These are phyloP conservation scores for Candida freyschussii DNA, from an alignment of 1,139 yeast genomes.

Conservation along the genomic window DNA sequence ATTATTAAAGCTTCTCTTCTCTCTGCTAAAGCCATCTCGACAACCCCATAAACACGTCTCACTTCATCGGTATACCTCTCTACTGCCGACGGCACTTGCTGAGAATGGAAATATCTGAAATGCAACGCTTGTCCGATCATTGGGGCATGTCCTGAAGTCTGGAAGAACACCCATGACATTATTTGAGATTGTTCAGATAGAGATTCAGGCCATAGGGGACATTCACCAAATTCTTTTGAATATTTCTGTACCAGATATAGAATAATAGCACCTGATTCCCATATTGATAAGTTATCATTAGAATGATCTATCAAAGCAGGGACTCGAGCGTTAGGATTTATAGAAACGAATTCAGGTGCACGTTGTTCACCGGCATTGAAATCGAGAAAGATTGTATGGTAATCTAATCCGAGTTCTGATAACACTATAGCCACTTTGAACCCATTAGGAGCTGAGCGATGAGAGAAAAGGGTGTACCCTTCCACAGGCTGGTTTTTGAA, in stretches of 20 bases:
- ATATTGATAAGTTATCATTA: conserved; percentile 71
- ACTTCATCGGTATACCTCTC: conserved; percentile 93
- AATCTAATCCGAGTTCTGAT: conserved; percentile 74
- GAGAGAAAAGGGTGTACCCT: conserved; percentile 85
- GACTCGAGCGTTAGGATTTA: conserved; percentile 92
- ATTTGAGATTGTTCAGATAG: conserved; percentile 78
- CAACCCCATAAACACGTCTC: conserved; percentile 86
- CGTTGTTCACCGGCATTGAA: conserved; percentile 88
- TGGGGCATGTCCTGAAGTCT: conserved; percentile 95
- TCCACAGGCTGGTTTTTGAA: conserved; percentile 75
- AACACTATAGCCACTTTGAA: conserved; percentile 91
- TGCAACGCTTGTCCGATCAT: conserved; percentile 98
- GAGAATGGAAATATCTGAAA: conserved; percentile 85
- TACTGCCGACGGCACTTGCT: conserved; percentile 82
- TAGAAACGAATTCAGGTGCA: conserved; percentile 86
- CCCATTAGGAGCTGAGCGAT: conserved; percentile 93
- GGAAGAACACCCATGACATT: conserved; percentile 87
- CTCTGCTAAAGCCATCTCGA: conserved; percentile 94
- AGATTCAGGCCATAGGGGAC: conserved; percentile 76
- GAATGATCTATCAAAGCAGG: conserved; percentile 91
- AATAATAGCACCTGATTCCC: conserved; percentile 94
- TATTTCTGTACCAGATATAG: conserved; percentile 68
- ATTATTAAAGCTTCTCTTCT: conserved; percentile 84
- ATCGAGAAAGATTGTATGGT: conserved; percentile 81
- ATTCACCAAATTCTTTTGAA: conserved; percentile 64